Evolutionary conservation across 2,329 filamentous ascomycete species (phyloP).

Genomic region (Paraconiothyrium sp.): DNA sequence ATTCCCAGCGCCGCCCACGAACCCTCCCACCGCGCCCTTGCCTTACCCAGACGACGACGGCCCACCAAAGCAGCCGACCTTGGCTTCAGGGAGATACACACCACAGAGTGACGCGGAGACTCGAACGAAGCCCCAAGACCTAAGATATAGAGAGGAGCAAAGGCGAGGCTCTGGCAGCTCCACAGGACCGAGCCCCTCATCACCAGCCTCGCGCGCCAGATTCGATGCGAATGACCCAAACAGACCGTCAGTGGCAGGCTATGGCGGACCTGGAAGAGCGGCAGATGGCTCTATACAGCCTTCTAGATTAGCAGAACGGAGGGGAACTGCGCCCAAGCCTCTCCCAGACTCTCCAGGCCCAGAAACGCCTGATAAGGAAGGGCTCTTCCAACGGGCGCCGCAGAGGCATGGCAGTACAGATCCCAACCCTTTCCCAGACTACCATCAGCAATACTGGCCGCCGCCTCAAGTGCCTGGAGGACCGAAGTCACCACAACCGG

Average conservation of each 20-base stretch:
- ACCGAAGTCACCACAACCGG: slow-evolving; percentile 38
- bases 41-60: slow-evolving; percentile 59
- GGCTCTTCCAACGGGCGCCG: slow-evolving; percentile 76
- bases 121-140: slow-evolving; percentile 45
- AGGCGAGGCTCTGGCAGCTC: slow-evolving; percentile 42
- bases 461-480: slow-evolving; percentile 42
- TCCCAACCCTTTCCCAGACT: slow-evolving; percentile 59
- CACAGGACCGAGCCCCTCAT: slow-evolving; percentile 39
- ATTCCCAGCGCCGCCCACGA: slow-evolving; percentile 70
- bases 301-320: slow-evolving; percentile 78
- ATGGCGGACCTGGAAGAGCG: slow-evolving; percentile 48
- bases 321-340: slow-evolving; percentile 82
- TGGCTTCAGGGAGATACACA: slow-evolving; percentile 43
- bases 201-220: slow-evolving; percentile 49
- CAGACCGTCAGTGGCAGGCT: slow-evolving; percentile 57
- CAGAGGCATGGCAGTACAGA: slow-evolving; percentile 46
- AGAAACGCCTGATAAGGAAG: slow-evolving; percentile 77
- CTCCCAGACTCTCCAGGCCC: slow-evolving; percentile 84
- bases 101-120: slow-evolving; percentile 50
- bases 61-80: slow-evolving; percentile 34
- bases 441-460: slow-evolving; percentile 71
- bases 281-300: slow-evolving; percentile 53
- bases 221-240: slow-evolving; percentile 61
- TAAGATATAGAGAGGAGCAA: slow-evolving; percentile 41
- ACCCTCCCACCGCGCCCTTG: slow-evolving; percentile 53